phyloP scores from a whole-genome alignment of 1,139 yeast species.

The Meyerozyma guilliermondii region DNA sequence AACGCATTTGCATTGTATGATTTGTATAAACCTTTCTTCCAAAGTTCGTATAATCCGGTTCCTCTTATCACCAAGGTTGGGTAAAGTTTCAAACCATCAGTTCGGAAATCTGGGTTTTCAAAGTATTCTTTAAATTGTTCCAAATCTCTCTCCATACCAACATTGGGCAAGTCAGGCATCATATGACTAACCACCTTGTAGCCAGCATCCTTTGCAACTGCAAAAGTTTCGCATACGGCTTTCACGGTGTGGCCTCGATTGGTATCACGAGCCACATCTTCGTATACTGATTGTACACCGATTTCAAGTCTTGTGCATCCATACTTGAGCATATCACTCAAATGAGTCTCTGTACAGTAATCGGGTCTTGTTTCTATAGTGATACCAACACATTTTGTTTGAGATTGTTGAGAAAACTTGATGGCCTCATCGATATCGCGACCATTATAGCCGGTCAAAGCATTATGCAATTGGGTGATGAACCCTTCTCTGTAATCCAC shows the following conservation, averaged over 20 bases:
- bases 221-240: conserved; percentile 94
- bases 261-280: conserved; percentile 97
- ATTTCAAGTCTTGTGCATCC: conserved; percentile 97
- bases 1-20: conserved; percentile 93
- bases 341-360: conserved; percentile 93
- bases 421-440: conserved; percentile 87
- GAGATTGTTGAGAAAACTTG: conserved; percentile 84
- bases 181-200: conserved; percentile 96
- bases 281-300: conserved; percentile 96
- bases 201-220: conserved; percentile 95
- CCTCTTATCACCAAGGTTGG: conserved; percentile 98
- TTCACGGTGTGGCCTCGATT: conserved; percentile 97
- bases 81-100: conserved; percentile 92
- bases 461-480: conserved; percentile 87
- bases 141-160: conserved; percentile 96
- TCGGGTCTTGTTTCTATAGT: conserved; percentile 98
- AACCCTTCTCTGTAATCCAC: conserved; percentile 84
- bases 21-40: conserved; percentile 95
- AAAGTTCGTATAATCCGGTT: conserved; percentile 91
- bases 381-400: conserved; percentile 96
- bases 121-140: conserved; percentile 95
- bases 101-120: conserved; percentile 94
- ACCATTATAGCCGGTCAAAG: conserved; percentile 90
- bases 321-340: conserved; percentile 90
- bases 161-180: conserved; percentile 99